phyloP scores from a whole-genome alignment of 163 green algal species.

The Scenedesmus sp. region DNA sequence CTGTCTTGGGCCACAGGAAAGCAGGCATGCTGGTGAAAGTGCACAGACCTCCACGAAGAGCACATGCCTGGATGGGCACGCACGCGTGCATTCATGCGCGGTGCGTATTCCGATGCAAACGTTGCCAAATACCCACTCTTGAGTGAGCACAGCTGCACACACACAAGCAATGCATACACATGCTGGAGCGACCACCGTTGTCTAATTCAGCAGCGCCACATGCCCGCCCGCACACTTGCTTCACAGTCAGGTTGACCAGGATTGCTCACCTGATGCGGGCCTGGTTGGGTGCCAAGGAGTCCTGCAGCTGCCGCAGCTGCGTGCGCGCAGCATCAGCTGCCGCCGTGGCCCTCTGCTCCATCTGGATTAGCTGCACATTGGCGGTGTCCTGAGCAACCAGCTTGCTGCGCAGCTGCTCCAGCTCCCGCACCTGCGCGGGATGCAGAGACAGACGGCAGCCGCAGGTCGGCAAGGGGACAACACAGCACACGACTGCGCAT shows the following conservation, averaged over 20 bases:
- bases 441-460: background rate
- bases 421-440: constrained; percentile 13
- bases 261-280: constrained; percentile 17
- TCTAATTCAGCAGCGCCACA: background rate
- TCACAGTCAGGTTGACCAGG: background rate
- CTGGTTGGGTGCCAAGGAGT: constrained; percentile 5
- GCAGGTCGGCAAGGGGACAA: background rate
- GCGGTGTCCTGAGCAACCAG: constrained; percentile 1
- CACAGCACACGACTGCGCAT: too few relatives aligned
- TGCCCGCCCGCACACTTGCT: background rate
- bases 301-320: constrained; percentile 16
- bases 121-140: too few relatives aligned
- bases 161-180: too few relatives aligned
- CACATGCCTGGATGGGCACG: background rate
- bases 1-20: too few relatives aligned
- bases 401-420: background rate
- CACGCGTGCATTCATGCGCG: background rate
- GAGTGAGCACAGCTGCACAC: background rate
- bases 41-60: background rate
- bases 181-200: too few relatives aligned
- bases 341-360: background rate
- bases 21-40: too few relatives aligned
- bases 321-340: background rate
- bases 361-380: constrained; percentile 21
- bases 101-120: too few relatives aligned